These are phyloP conservation scores for Epicoccum nigrum DNA, from an alignment of 2,329 filamentous ascomycete species.

Conservation along the genomic window DNA sequence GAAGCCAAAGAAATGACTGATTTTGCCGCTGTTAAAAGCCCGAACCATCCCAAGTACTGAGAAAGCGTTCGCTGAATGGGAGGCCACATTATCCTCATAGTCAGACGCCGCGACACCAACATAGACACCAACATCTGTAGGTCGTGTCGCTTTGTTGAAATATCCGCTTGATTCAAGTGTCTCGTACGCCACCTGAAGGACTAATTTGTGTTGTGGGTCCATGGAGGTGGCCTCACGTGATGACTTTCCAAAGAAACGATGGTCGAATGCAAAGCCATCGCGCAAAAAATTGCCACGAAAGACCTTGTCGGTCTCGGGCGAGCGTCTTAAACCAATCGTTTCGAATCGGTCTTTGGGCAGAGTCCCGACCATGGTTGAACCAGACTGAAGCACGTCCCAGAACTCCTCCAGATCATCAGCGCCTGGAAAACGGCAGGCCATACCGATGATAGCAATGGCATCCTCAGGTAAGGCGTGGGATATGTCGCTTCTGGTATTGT, in stretches of 20 bases:
- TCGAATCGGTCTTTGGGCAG: too few species aligned
- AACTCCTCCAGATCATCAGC: too few species aligned
- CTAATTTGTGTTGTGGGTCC: conserved; percentile 35
- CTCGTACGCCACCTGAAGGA: conserved; percentile 37
- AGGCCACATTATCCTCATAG: conserved; percentile 41
- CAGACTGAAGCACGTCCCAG: too few species aligned
- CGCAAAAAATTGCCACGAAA: too few species aligned
- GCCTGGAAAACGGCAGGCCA: too few species aligned
- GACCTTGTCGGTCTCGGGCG: too few species aligned
- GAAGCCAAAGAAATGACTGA: conserved; percentile 36
- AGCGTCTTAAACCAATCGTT: too few species aligned
- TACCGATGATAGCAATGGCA: too few species aligned
- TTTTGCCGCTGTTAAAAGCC: conserved; percentile 25
- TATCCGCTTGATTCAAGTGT: conserved; percentile 45
- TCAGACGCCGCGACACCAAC: conserved; percentile 35
- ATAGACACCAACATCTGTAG: conserved; percentile 33
- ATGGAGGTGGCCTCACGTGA: conserved; percentile 23
- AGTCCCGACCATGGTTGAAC: too few species aligned
- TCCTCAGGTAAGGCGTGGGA: too few species aligned
- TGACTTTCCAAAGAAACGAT: conserved; percentile 33
- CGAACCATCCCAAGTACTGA: conserved; percentile 27
- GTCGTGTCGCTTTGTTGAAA: conserved; percentile 19
- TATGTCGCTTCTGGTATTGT: too few species aligned
- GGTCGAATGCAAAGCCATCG: conserved; percentile 35
- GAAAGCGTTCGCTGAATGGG: conserved; percentile 34